phyloP scores from a whole-genome alignment of 805 yeast species.

The Lipomyces starkeyi region DNA sequence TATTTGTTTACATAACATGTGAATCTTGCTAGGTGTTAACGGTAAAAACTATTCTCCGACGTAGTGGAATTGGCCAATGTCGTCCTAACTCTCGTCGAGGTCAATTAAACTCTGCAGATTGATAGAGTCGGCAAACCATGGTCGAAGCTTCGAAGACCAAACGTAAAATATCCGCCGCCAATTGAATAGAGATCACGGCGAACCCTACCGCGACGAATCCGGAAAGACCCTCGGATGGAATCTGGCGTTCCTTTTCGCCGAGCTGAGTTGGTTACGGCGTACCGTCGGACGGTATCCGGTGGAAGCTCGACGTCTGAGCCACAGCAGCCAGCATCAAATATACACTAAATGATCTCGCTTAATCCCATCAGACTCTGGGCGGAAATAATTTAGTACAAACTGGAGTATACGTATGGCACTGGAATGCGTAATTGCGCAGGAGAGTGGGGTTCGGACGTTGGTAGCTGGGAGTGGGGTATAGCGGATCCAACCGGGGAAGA shows the following conservation, averaged over 20 bases:
- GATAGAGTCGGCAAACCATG: too few relatives aligned
- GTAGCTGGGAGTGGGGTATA: too few relatives aligned
- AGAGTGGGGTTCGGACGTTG: too few relatives aligned
- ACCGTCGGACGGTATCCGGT: background rate
- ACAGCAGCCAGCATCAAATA: background rate
- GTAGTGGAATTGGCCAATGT: background rate
- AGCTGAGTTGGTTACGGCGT: background rate
- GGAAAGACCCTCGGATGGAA: background rate
- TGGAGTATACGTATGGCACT: too few relatives aligned
- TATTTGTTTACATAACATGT: background rate
- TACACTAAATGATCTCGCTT: too few relatives aligned
- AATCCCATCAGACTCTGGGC: too few relatives aligned
- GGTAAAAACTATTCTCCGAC: too few relatives aligned
- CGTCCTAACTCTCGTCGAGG: background rate
- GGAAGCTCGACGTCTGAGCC: background rate
- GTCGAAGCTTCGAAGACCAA: background rate
- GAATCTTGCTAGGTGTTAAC: too few relatives aligned
- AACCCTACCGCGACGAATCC: background rate
- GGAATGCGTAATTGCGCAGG: too few relatives aligned
- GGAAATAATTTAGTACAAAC: too few relatives aligned
- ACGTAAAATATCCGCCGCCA: background rate
- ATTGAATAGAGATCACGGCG: background rate
- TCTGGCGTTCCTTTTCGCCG: background rate
- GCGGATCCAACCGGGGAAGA: too few relatives aligned
- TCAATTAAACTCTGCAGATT: too few relatives aligned